phyloP scores from a whole-genome alignment of 345 rosid genomes.

The Heritiera littoralis region DNA sequence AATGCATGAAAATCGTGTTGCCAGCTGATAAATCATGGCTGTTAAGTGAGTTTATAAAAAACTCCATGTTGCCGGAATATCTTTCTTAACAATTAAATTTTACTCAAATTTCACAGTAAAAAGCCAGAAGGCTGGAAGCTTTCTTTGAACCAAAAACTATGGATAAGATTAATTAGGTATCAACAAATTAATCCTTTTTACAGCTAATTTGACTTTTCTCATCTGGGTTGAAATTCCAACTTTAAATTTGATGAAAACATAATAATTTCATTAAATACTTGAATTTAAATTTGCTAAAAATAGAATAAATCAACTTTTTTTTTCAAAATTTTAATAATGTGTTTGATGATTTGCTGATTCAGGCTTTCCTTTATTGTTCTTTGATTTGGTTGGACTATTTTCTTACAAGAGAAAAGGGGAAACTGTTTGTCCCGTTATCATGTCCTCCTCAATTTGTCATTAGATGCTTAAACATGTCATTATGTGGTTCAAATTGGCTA shows the following conservation, averaged over 20 bases:
- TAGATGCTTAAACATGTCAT: slow-evolving; percentile 6
- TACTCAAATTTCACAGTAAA: background rate
- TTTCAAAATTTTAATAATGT: background rate
- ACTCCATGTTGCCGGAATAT: too few relatives aligned
- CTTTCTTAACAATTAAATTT: background rate
- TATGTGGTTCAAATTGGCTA: background rate
- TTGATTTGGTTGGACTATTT: too few relatives aligned
- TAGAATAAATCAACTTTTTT: background rate
- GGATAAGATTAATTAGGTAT: too few relatives aligned
- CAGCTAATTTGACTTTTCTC: too few relatives aligned
- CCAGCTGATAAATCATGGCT: too few relatives aligned
- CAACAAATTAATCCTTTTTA: too few relatives aligned
- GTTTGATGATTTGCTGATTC: too few relatives aligned
- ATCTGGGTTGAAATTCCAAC: too few relatives aligned
- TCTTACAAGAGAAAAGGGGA: background rate
- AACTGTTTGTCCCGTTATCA: too few relatives aligned
- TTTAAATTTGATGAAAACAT: too few relatives aligned
- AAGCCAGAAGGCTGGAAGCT: background rate
- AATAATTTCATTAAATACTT: too few relatives aligned
- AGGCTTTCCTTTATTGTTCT: background rate
- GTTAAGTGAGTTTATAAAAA: too few relatives aligned
- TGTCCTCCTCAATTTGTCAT: background rate
- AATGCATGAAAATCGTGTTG: background rate
- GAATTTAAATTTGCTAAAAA: background rate
- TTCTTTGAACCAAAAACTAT: slow-evolving; percentile 13